Evolutionary conservation across 371 early-diverging fungal species (phyloP).

Genomic region (Nosema muscidifuracis): DNA sequence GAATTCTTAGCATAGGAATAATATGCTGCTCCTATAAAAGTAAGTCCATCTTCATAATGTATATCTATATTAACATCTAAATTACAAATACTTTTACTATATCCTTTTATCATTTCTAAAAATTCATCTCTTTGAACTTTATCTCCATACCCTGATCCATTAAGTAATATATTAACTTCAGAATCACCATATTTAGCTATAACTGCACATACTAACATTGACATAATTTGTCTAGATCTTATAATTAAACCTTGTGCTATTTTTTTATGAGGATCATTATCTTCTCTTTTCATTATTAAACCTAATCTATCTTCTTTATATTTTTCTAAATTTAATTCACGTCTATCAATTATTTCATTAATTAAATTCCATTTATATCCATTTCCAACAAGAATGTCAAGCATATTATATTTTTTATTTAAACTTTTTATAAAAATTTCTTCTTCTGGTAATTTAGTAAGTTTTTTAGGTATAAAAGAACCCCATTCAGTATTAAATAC

Average conservation of each 20-base stretch:
- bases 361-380: background rate
- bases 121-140: background rate
- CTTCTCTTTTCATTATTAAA: background rate
- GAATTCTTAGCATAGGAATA: background rate
- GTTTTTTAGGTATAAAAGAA: background rate
- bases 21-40: background rate
- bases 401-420: background rate
- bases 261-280: background rate
- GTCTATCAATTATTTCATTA: background rate
- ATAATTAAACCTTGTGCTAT: background rate
- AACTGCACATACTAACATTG: background rate
- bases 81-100: background rate
- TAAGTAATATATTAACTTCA: background rate
- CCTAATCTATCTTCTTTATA: background rate
- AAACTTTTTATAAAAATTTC: too few relatives aligned
- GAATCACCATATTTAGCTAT: background rate
- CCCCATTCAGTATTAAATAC: constrained; percentile 14
- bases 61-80: background rate
- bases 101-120: background rate
- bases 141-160: constrained; percentile 1
- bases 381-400: constrained; percentile 1
- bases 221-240: constrained; percentile 6
- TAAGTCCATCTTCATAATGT: background rate
- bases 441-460: background rate
- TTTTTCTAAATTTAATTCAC: background rate